phyloP scores from a whole-genome alignment of 23 red algal genomes.

The Cyanidiococcus yangmingshanensis region DNA sequence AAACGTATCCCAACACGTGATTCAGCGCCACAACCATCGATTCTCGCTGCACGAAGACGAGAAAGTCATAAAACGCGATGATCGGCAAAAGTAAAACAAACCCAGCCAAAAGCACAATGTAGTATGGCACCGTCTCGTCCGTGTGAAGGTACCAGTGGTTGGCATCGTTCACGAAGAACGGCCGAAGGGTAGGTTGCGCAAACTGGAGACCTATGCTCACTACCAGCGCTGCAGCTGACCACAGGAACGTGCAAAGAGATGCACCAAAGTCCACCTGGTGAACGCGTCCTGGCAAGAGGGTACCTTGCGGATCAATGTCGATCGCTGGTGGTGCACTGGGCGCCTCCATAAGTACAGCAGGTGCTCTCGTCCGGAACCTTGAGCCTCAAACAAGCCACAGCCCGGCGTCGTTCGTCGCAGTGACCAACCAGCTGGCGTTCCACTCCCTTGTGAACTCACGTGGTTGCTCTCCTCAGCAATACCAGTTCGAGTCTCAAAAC shows the following conservation, averaged over 20 bases:
- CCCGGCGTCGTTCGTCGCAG: no score
- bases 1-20: constrained; percentile 6
- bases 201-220: neutral
- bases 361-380: no score
- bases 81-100: neutral
- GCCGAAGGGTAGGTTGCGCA: neutral
- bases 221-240: neutral
- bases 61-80: constrained; percentile 7
- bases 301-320: neutral
- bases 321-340: neutral
- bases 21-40: neutral
- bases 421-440: no score
- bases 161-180: constrained; percentile 13
- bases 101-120: neutral
- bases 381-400: no score
- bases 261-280: neutral
- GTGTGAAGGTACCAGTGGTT: neutral
- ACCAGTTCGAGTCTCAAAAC: no score
- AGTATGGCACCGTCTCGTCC: neutral
- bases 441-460: no score
- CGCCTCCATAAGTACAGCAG: neutral
- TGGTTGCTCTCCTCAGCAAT: no score
- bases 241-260: neutral
- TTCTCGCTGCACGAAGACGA: neutral
- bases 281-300: neutral